A percentile compares a stretch with the other conserved stretches of the same genome.
phyloP scores from a whole-genome alignment of 2,329 filamentous ascomycete genomes.

The Lecanoromycetidae sp. region DNA sequence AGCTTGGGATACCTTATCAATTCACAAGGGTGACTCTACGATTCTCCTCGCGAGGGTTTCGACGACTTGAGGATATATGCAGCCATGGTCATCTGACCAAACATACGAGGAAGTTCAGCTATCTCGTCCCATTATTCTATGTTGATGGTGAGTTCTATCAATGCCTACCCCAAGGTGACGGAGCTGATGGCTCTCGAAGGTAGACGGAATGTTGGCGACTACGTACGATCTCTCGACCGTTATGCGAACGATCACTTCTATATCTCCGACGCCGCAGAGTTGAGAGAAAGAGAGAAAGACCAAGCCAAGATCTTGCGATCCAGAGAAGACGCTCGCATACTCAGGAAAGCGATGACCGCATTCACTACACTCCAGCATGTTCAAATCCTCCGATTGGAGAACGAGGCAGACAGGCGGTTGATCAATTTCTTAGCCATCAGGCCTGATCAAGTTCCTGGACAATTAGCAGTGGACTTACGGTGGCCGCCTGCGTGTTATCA shows the following conservation, averaged over 20 bases:
- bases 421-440: slow-evolving; percentile 37
- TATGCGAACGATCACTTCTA: slow-evolving; percentile 5
- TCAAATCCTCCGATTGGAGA: slow-evolving; percentile 50
- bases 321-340: slow-evolving; percentile 39
- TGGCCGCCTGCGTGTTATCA: slow-evolving; percentile 54
- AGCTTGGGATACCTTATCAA: slow-evolving; percentile 29
- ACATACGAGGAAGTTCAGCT: slow-evolving; percentile 48
- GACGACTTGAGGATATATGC: slow-evolving; percentile 18
- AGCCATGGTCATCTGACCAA: slow-evolving; percentile 37
- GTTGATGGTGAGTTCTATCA: slow-evolving; percentile 34
- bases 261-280: slow-evolving; percentile 16
- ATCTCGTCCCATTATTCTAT: slow-evolving; percentile 49
- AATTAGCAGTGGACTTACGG: slow-evolving; percentile 39
- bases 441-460: slow-evolving; percentile 31
- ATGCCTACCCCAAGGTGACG: not conserved
- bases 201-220: slow-evolving; percentile 20
- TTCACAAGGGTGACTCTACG: slow-evolving; percentile 26
- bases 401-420: slow-evolving; percentile 45
- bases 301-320: slow-evolving; percentile 40
- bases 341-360: slow-evolving; percentile 43
- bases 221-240: slow-evolving; percentile 24
- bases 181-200: slow-evolving; percentile 7
- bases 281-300: slow-evolving; percentile 35
- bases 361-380: slow-evolving; percentile 53
- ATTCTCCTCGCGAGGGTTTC: slow-evolving; percentile 17